Conservation (phyloP, 345 rosid genomes). For the Cardiospermum halicacabum region DNA sequence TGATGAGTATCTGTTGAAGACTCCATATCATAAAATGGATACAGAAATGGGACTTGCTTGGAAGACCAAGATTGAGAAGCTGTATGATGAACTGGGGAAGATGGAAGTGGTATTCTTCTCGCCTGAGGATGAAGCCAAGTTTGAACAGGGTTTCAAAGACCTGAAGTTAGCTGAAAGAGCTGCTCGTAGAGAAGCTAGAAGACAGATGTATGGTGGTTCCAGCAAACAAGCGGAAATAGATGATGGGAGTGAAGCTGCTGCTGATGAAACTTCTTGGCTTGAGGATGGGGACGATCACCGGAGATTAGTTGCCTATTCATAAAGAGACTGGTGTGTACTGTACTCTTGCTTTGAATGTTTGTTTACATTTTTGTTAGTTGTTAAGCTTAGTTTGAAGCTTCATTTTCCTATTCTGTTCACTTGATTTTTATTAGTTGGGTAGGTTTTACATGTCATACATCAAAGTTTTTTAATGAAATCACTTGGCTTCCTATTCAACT, state of each 20-base stretch:
- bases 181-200: constrained; percentile 60
- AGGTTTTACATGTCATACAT: too few species aligned
- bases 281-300: constrained; percentile 28
- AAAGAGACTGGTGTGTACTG: too few species aligned
- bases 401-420: too few species aligned
- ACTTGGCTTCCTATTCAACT: too few species aligned
- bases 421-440: too few species aligned
- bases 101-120: constrained; percentile 72
- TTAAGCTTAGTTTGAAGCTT: too few species aligned
- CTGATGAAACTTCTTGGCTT: constrained; percentile 8
- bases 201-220: constrained; percentile 41
- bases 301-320: constrained; percentile 41
- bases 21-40: constrained; percentile 95
- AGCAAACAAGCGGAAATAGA: constrained; percentile 26
- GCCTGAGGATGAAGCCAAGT: constrained; percentile 66
- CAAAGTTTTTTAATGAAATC: too few species aligned
- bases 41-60: constrained; percentile 84
- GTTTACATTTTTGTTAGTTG: too few species aligned
- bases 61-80: constrained; percentile 90
- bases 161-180: constrained; percentile 60
- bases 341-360: too few species aligned
- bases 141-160: constrained; percentile 74
- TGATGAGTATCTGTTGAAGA: constrained; percentile 91
- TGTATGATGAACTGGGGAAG: constrained; percentile 78
- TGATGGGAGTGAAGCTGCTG: constrained; percentile 24